Evolutionary conservation across 805 yeast species (phyloP).

Genomic region (Saccharomycopsis selenospora): DNA sequence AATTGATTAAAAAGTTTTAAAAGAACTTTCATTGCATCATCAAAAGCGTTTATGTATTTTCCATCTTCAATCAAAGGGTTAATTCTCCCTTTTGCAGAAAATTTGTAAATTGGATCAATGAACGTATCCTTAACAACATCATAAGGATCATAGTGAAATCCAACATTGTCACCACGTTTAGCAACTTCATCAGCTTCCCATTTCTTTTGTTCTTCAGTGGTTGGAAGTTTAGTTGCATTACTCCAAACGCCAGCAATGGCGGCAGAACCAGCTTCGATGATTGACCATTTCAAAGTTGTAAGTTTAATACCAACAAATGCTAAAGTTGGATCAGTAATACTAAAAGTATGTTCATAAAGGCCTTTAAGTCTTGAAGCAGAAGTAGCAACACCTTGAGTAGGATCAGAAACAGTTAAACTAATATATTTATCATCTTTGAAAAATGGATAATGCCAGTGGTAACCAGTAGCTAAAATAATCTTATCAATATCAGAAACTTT

Average conservation of each 20-base stretch:
- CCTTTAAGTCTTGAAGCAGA: constrained; percentile 30
- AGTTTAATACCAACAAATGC: constrained; percentile 36
- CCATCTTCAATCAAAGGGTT: constrained; percentile 26
- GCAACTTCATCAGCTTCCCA: constrained; percentile 28
- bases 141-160: constrained; percentile 13
- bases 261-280: constrained; percentile 46
- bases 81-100: constrained; percentile 28
- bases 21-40: constrained; percentile 4
- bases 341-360: constrained; percentile 40
- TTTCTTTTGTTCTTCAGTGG: constrained; percentile 32
- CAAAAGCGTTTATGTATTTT: constrained; percentile 7
- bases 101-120: constrained; percentile 27
- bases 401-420: constrained; percentile 24
- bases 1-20: constrained; percentile 11
- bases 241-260: constrained; percentile 55
- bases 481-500: constrained; percentile 31
- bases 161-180: constrained; percentile 11
- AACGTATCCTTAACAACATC: constrained; percentile 26
- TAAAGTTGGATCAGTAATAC: constrained; percentile 39
- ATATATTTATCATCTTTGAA: constrained; percentile 25
- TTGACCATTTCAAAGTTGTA: constrained; percentile 40
- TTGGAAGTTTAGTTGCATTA: constrained; percentile 34
- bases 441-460: constrained; percentile 37
- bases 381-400: constrained; percentile 7
- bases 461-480: constrained; percentile 38